Evolutionary conservation across 768 basidiomycete genomes (phyloP).

Genomic region (Termitomyces bulborhizus): DNA sequence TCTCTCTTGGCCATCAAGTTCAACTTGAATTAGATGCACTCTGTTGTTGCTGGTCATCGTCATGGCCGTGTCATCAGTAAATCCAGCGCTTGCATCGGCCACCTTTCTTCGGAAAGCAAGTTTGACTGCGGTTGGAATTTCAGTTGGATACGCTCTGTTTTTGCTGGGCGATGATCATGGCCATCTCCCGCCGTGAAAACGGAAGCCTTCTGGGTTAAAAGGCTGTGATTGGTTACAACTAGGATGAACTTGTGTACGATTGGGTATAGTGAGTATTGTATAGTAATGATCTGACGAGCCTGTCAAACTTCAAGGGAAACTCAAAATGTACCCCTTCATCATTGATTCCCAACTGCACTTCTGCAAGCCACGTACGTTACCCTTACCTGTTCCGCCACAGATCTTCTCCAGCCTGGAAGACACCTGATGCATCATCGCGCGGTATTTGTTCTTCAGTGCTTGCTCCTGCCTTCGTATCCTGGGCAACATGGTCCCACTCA

Average conservation of each 20-base stretch:
- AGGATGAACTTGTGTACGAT: constrained; percentile 1
- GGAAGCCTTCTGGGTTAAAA: neutral
- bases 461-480: constrained; percentile 10
- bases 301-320: constrained; percentile 40
- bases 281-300: neutral
- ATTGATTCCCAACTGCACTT: constrained; percentile 53
- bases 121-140: too few relatives aligned
- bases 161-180: too few relatives aligned
- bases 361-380: constrained; percentile 26
- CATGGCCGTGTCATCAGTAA: too few relatives aligned
- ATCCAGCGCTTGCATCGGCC: too few relatives aligned
- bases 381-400: constrained; percentile 39
- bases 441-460: constrained; percentile 12
- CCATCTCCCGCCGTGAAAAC: neutral
- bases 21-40: too few relatives aligned
- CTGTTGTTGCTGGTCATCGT: too few relatives aligned
- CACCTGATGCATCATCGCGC: constrained; percentile 26
- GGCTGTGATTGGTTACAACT: neutral
- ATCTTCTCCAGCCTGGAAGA: constrained; percentile 23
- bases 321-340: constrained; percentile 60
- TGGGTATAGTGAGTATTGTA: neutral
- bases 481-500: constrained; percentile 10
- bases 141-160: too few relatives aligned
- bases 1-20: too few relatives aligned
- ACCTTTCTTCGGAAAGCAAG: too few relatives aligned